A percentile compares a stretch with the other conserved stretches of the same genome.
Conservation (phyloP, 208 protist species). For the Porcisia deanei region DNA sequence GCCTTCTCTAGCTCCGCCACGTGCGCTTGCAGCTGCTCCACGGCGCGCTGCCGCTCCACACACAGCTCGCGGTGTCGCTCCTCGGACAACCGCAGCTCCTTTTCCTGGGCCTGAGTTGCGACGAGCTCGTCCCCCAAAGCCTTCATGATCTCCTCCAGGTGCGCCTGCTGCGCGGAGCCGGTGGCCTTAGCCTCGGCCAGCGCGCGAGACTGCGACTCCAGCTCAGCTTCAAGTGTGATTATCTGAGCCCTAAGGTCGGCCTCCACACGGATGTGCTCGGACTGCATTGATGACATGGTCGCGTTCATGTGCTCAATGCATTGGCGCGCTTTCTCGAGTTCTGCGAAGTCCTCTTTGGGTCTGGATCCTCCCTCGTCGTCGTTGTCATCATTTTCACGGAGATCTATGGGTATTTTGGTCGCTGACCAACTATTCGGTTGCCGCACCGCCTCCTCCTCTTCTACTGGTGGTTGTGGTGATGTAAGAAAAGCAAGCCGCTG, state of each 20-base stretch:
- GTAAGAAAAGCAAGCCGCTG: background rate
- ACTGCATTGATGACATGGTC: conserved; percentile 9
- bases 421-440: background rate
- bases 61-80: background rate
- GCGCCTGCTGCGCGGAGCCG: background rate
- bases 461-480: background rate
- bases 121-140: conserved; percentile 32
- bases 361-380: background rate
- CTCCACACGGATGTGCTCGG: background rate
- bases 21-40: conserved; percentile 15
- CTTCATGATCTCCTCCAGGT: conserved; percentile 14
- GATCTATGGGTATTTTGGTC: background rate
- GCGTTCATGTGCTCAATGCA: conserved; percentile 18
- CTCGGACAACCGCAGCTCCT: conserved; percentile 6
- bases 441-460: background rate
- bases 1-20: conserved; percentile 9
- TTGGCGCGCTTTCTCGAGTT: conserved; percentile 8
- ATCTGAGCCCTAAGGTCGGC: conserved; percentile 3
- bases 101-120: conserved; percentile 19
- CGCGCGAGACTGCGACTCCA: background rate
- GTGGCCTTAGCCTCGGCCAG: background rate
- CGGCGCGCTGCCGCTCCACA: conserved; percentile 13
- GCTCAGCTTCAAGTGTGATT: conserved; percentile 1
- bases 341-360: background rate
- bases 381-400: background rate